Evolutionary conservation across 2,329 filamentous ascomycete species (phyloP), one percentile per base, ranked within the genome.

Genomic region (Pyrenophora tritici-repentis): DNA sequence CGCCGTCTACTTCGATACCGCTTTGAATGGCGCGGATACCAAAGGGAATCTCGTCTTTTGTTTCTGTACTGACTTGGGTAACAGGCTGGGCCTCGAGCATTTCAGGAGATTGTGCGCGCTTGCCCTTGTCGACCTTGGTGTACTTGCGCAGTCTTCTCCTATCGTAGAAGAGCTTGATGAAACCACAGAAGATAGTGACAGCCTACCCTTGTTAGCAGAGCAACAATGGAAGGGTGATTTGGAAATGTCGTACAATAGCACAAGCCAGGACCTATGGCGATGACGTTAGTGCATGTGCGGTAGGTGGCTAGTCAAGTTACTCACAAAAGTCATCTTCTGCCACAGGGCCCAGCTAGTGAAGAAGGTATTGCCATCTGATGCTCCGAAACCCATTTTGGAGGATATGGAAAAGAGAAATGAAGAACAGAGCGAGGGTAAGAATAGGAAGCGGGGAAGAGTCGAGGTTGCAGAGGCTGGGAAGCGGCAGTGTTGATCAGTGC

Each of bases 241-340:
- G 10, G 10, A 24, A 4, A 13, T 7, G 26, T 10, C 26, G 26
- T 29, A 29, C 81, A 59, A 96, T 91, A 52, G 83, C 83, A 61
- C 83, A 83, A 32, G 80, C 89, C 41, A 96, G 81, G 24, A 91
- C 82, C 90, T 95, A 58, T 44, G 45, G 40, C 44, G 13, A 55
- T 52, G 29, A 51, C 36, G 66, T 73, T 65, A 73, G 67, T 55
- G 56, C 33, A 40, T 24, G 22, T 14, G 9, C 18, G 47, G 7
- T 44, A 32, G 18, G 29, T 10, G 20, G 38, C 18, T 14, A 34
- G 18, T 42, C 20, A 42, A 12, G 18, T 39, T 16, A 81, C 89
- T 80, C 78, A 96, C 91, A 77, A 96, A 90, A 45, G 86, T 89
- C 86, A 96, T 86, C 78, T 96, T 86, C 79, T 94, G 85, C 91